Evolutionary conservation across 2,329 filamentous ascomycete genomes (phyloP).

Genomic region (Corniculantispora saksenae): DNA sequence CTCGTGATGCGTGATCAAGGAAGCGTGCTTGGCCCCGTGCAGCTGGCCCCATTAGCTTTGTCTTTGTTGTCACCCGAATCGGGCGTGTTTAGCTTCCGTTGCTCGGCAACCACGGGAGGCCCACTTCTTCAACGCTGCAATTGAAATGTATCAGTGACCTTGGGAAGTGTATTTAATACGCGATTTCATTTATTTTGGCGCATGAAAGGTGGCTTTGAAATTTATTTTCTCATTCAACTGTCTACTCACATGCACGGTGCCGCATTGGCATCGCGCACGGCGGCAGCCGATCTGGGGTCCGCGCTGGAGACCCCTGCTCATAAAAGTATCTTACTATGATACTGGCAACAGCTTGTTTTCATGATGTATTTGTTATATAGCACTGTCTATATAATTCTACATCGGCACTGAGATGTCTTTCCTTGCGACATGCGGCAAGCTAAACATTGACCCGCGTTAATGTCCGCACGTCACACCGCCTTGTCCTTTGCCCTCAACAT

Average conservation of each 20-base stretch:
- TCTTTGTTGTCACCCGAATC: constrained; percentile 18
- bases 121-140: constrained; percentile 7
- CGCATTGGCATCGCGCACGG: not conserved
- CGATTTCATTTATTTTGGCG: not conserved
- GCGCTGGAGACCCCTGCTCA: not conserved
- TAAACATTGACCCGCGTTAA: not conserved
- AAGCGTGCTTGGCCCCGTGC: not conserved
- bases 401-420: not conserved
- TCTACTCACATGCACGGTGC: not conserved
- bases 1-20: constrained; percentile 9
- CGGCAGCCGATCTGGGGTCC: not conserved
- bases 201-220: not conserved
- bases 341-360: not conserved
- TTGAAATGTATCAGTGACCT: not conserved
- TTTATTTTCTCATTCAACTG: not conserved
- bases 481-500: not conserved
- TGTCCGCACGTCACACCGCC: constrained; percentile 19
- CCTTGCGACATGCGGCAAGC: not conserved
- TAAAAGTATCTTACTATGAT: not conserved
- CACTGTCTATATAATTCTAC: not conserved
- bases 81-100: constrained; percentile 17
- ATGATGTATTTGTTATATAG: constrained; percentile 18
- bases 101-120: constrained; percentile 9
- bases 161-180: not conserved
- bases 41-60: not conserved